phyloP scores from a whole-genome alignment of 2,329 filamentous ascomycete species.

The Colletotrichum magnum region DNA sequence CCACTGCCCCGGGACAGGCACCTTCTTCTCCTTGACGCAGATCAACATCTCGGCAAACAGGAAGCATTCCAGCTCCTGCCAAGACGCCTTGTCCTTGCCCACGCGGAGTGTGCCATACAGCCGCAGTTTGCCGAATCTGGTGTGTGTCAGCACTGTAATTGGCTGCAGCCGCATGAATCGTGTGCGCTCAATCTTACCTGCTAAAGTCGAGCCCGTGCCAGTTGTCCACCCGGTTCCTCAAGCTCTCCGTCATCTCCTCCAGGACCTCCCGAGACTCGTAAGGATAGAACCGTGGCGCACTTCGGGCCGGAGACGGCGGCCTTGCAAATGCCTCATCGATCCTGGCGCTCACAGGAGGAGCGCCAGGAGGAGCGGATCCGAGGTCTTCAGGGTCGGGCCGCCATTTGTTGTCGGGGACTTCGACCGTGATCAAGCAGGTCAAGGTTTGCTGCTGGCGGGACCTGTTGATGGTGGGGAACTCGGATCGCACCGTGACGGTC shows the following conservation, averaged over 20 bases:
- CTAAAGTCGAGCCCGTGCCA: conserved; percentile 97
- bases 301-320: conserved; percentile 72
- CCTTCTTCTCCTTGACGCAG: conserved; percentile 97
- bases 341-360: conserved; percentile 56
- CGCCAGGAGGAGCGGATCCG: conserved; percentile 63
- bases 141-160: conserved; percentile 46
- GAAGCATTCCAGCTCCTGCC: conserved; percentile 98
- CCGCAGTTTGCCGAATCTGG: conserved; percentile 89
- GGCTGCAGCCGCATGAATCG: conserved; percentile 10
- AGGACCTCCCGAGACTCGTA: conserved; percentile 84
- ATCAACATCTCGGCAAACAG: conserved; percentile 99
- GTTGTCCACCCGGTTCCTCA: conserved; percentile 92
- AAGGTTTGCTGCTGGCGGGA: conserved; percentile 95
- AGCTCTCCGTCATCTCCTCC: conserved; percentile 87
- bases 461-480: conserved; percentile 93
- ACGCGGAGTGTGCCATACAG: conserved; percentile 92
- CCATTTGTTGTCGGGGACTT: conserved; percentile 95
- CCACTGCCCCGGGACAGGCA: conserved; percentile 73
- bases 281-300: conserved; percentile 73
- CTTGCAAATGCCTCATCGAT: conserved; percentile 69
- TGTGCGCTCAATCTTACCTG: conserved; percentile 63
- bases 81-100: conserved; percentile 94
- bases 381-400: conserved; percentile 86
- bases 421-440: conserved; percentile 93
- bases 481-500: conserved; percentile 93